A percentile compares a stretch with the other conserved stretches of the same genome.
These are phyloP conservation scores for Spizellomyces punctatus DNA, from an alignment of 192 early-diverging fungal genomes.

Conservation along the genomic window DNA sequence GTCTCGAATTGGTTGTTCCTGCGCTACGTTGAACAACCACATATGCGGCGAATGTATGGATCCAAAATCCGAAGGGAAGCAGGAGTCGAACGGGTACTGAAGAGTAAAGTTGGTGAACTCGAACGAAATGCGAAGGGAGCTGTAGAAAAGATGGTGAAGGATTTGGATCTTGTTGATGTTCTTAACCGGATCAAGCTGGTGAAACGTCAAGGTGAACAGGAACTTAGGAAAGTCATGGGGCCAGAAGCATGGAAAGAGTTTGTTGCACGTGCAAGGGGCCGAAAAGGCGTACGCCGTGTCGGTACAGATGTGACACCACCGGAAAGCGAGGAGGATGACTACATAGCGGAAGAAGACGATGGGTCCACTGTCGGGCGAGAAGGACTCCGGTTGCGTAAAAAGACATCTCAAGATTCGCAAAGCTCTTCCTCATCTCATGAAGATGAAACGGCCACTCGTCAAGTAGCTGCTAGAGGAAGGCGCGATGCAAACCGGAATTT, in stretches of 20 bases:
- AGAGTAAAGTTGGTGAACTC: slow-evolving; percentile 43
- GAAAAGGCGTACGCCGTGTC: not conserved
- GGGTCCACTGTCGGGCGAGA: not conserved
- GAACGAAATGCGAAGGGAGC: slow-evolving; percentile 57
- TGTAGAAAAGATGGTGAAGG: slow-evolving; percentile 57
- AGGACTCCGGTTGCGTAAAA: slow-evolving; percentile 14
- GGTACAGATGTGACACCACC: slow-evolving; percentile 14
- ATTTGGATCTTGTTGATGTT: slow-evolving; percentile 29
- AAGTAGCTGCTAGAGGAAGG: not conserved
- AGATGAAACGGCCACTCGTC: not conserved
- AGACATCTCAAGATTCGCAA: slow-evolving; percentile 1
- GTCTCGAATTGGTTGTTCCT: slow-evolving; percentile 82
- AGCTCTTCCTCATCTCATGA: slow-evolving; percentile 10
- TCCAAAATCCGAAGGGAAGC: slow-evolving; percentile 79
- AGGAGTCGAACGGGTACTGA: slow-evolving; percentile 66
- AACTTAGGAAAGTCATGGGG: slow-evolving; percentile 20
- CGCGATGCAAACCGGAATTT: slow-evolving; percentile 5
- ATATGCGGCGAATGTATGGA: slow-evolving; percentile 90
- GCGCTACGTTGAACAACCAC: slow-evolving; percentile 87
- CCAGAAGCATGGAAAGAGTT: slow-evolving; percentile 29
- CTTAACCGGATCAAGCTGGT: slow-evolving; percentile 14
- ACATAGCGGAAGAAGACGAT: slow-evolving; percentile 13
- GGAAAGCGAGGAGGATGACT: slow-evolving; percentile 28
- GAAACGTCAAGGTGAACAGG: slow-evolving; percentile 17
- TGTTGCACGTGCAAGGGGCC: slow-evolving; percentile 13